These are phyloP conservation scores for Phialemoniopsis sp. DNA, from an alignment of 2,329 filamentous ascomycete species.

Conservation along the genomic window DNA sequence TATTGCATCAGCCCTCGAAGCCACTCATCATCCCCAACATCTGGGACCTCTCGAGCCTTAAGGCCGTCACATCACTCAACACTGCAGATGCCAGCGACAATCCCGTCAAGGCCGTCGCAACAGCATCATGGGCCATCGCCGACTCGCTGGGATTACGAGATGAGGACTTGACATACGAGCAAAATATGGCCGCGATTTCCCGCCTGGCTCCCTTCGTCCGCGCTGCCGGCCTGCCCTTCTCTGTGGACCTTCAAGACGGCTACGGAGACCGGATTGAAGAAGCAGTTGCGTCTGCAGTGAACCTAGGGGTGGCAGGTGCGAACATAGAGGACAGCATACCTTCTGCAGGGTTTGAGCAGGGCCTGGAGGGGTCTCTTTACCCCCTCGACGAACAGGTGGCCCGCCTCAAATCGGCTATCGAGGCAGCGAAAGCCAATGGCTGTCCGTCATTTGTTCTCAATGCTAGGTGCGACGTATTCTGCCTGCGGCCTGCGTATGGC, in stretches of 20 bases:
- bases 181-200: not conserved
- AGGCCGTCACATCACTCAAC: no score
- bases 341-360: slow-evolving; percentile 24
- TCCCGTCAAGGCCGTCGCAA: no score
- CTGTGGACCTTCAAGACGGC: slow-evolving; percentile 49
- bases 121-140: no score
- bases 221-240: slow-evolving; percentile 30
- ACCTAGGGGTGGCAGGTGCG: slow-evolving; percentile 48
- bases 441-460: slow-evolving; percentile 53
- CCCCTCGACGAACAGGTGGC: slow-evolving; percentile 38
- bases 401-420: slow-evolving; percentile 37
- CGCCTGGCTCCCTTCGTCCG: not conserved
- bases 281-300: slow-evolving; percentile 31
- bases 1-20: no score
- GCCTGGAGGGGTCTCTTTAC: slow-evolving; percentile 24
- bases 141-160: not conserved
- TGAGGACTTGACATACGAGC: not conserved
- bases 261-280: slow-evolving; percentile 34
- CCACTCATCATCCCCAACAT: no score
- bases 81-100: no score
- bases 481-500: slow-evolving; percentile 20
- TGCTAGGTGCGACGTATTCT: slow-evolving; percentile 52
- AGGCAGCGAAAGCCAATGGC: slow-evolving; percentile 37
- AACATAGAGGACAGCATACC: slow-evolving; percentile 53
- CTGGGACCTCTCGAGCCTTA: no score